phyloP scores from a whole-genome alignment of 495 filamentous ascomycete genomes.

The Aspergillus asperescens region DNA sequence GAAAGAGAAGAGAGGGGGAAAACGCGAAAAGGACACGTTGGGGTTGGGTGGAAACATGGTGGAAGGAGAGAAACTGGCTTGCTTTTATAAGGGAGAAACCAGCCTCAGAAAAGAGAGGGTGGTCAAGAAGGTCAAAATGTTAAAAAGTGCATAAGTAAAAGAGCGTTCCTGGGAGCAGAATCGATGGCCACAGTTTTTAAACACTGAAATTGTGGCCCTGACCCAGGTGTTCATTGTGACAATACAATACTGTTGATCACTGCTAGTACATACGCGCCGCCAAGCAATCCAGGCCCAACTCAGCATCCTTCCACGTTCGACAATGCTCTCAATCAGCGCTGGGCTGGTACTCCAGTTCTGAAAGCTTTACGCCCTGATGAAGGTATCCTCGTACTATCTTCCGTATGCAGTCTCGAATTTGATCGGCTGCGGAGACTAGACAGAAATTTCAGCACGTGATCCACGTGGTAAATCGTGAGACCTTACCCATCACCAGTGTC shows the following conservation, averaged over 20 bases:
- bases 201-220: background rate
- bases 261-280: too few species aligned
- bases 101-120: background rate
- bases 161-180: background rate
- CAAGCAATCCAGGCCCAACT: background rate
- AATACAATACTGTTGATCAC: too few species aligned
- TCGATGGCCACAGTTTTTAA: background rate
- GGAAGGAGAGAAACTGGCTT: background rate
- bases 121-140: background rate
- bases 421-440: slow-evolving; percentile 14
- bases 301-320: background rate
- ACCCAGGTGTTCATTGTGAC: too few species aligned
- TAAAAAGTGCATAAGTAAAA: background rate
- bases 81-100: background rate
- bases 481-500: slow-evolving; percentile 21
- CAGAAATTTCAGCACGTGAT: slow-evolving; percentile 5
- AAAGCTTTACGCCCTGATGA: slow-evolving; percentile 15
- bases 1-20: background rate
- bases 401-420: slow-evolving; percentile 16
- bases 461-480: background rate
- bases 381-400: slow-evolving; percentile 12
- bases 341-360: slow-evolving; percentile 21
- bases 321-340: background rate
- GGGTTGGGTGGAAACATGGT: background rate
- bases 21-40: background rate